phyloP scores from a whole-genome alignment of 257 asterid species.

The Solanum pimpinellifolium region DNA sequence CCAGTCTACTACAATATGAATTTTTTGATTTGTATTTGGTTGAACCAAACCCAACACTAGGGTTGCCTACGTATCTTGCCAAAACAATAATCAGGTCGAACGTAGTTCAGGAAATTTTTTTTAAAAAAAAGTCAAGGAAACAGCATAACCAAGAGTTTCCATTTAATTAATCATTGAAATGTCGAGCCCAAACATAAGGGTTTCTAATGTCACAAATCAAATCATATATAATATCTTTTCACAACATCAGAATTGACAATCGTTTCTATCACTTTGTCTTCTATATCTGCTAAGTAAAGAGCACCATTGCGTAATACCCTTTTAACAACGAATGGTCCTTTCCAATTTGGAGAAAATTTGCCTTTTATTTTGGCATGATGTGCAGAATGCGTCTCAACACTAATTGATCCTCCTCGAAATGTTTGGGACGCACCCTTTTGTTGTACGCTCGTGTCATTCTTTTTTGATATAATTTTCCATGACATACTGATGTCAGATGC shows the following conservation, averaged over 20 bases:
- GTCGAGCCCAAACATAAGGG: not conserved
- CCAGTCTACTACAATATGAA: not conserved
- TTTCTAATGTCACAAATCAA: not conserved
- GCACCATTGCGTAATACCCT: not conserved
- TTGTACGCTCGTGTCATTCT: not conserved
- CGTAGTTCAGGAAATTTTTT: not conserved
- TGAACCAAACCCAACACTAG: not conserved
- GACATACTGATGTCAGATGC: not conserved
- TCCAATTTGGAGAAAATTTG: not conserved
- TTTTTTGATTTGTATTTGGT: not conserved
- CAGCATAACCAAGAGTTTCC: not conserved
- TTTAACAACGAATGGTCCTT: not conserved
- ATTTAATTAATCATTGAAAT: not conserved
- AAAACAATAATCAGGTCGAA: not conserved
- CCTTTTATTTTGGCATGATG: not conserved
- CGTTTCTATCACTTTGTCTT: not conserved
- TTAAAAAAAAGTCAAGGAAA: too few relatives aligned
- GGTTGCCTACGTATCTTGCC: not conserved
- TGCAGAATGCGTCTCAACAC: not conserved
- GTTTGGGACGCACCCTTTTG: not conserved
- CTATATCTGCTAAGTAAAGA: too few relatives aligned
- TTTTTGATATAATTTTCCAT: not conserved
- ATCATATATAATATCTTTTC: not conserved
- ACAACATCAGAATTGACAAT: fast-evolving
- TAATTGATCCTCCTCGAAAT: not conserved